These are phyloP conservation scores for Coniochaeta sp. DNA, from an alignment of 2,329 filamentous ascomycete genomes.

Conservation along the genomic window DNA sequence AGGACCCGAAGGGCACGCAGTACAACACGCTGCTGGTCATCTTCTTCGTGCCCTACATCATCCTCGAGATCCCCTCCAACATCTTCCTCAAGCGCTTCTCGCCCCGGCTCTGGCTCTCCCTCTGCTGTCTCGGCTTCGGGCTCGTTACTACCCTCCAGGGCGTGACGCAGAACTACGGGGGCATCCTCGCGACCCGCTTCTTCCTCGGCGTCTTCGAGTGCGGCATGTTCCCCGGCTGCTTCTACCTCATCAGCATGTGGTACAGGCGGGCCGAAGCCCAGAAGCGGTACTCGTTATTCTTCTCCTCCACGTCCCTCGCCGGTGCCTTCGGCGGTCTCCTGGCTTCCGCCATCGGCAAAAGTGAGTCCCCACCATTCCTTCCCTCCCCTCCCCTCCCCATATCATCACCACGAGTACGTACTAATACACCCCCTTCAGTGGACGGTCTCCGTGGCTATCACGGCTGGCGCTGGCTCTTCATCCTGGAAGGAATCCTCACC, in stretches of 20 bases:
- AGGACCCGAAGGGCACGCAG: constrained; percentile 44
- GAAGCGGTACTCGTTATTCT: constrained; percentile 90
- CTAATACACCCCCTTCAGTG: constrained; percentile 35
- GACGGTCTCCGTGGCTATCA: constrained; percentile 58
- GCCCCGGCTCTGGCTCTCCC: constrained; percentile 65
- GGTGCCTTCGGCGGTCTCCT: constrained; percentile 83
- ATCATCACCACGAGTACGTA: background rate
- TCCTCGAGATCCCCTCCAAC: constrained; percentile 67
- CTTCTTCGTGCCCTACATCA: constrained; percentile 73
- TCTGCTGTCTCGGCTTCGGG: constrained; percentile 82
- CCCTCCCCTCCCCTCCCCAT: constrained; percentile 1
- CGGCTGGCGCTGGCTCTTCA: constrained; percentile 80
- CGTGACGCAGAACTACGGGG: constrained; percentile 68
- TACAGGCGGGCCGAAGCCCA: constrained; percentile 84
- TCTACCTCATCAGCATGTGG: constrained; percentile 70
- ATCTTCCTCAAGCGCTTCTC: constrained; percentile 61
- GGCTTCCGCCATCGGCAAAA: constrained; percentile 82
- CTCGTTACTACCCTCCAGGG: constrained; percentile 71
- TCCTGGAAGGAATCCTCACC: constrained; percentile 65
- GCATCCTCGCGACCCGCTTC: constrained; percentile 73
- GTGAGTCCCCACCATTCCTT: constrained; percentile 20
- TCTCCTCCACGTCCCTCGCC: constrained; percentile 71
- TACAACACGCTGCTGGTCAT: constrained; percentile 75
- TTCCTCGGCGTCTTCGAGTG: constrained; percentile 75
- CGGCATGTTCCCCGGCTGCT: constrained; percentile 69